phyloP scores from a whole-genome alignment of 192 early-diverging fungal species.

The Coemansia reversa region DNA sequence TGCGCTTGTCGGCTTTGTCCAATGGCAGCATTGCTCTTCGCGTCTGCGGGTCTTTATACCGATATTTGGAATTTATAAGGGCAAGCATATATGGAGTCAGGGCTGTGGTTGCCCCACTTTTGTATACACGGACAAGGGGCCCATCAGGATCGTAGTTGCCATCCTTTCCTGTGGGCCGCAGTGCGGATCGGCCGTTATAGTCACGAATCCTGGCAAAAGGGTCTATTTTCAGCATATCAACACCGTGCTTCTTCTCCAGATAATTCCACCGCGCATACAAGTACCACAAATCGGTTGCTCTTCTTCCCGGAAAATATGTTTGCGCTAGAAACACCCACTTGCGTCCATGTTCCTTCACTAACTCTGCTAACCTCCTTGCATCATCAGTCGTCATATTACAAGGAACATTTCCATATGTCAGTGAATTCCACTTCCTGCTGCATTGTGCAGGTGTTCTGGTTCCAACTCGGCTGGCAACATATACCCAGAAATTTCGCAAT shows the following conservation, averaged over 20 bases:
- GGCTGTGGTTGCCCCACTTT: not conserved
- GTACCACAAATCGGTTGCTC: conserved; percentile 1
- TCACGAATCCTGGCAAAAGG: conserved; percentile 28
- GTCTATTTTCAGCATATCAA: conserved; percentile 26
- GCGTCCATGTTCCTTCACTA: conserved; percentile 23
- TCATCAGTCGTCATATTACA: conserved; percentile 11
- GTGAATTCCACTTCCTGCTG: conserved; percentile 15
- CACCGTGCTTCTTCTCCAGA: conserved; percentile 16
- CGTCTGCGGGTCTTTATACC: not conserved
- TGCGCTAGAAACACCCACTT: conserved; percentile 20
- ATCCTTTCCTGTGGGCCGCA: conserved; percentile 38
- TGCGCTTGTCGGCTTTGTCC: not conserved
- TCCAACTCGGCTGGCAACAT: conserved; percentile 29
- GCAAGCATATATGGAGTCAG: conserved; percentile 37
- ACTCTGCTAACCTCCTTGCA: conserved; percentile 12
- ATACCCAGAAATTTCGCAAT: conserved; percentile 21
- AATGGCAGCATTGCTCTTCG: not conserved
- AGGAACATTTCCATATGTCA: not conserved
- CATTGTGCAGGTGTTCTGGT: conserved; percentile 45
- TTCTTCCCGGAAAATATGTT: conserved; percentile 18
- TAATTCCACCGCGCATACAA: conserved; percentile 20
- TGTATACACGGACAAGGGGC: conserved; percentile 6
- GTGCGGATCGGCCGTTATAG: conserved; percentile 21
- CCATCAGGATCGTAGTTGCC: conserved; percentile 37
- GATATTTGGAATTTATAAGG: conserved; percentile 1